A percentile compares a stretch with the other conserved stretches of the same genome.
These are phyloP conservation scores for Melocanna baccifera DNA, from an alignment of 176 grass and related monocot species.

Conservation along the genomic window DNA sequence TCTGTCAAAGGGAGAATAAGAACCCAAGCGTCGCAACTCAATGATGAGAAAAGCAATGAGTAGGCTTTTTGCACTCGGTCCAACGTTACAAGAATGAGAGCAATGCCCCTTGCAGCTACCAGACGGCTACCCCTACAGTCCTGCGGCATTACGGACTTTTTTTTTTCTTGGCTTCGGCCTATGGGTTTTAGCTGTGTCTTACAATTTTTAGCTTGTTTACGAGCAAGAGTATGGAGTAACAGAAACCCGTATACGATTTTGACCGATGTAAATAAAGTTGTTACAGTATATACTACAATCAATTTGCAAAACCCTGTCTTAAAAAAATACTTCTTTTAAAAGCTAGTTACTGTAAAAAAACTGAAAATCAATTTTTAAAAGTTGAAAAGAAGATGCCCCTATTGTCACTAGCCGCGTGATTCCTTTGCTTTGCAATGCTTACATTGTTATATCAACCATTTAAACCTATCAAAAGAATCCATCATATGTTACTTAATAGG, in stretches of 20 bases:
- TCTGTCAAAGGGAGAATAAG: constrained; percentile 45
- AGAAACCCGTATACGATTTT: too few relatives aligned
- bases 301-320: too few relatives aligned
- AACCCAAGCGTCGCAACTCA: constrained; percentile 14
- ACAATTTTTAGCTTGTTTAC: too few relatives aligned
- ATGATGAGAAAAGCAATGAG: constrained; percentile 33
- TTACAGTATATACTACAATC: too few relatives aligned
- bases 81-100: neutral
- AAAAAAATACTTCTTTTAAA: too few relatives aligned
- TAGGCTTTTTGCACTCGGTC: constrained; percentile 5
- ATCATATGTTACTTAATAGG: neutral
- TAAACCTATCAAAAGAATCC: neutral
- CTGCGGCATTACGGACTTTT: neutral
- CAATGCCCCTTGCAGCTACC: neutral
- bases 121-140: constrained; percentile 11
- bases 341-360: too few relatives aligned
- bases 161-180: too few relatives aligned
- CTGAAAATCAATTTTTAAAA: too few relatives aligned
- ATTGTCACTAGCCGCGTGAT: constrained; percentile 7
- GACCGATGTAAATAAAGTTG: too few relatives aligned
- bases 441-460: neutral
- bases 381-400: neutral
- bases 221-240: too few relatives aligned
- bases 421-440: neutral
- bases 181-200: too few relatives aligned